Percentiles rank a stretch among this genome's conserved stretches.
These are phyloP conservation scores for Inonotus obliquus DNA, from an alignment of 1,284 basidiomycete species.

Conservation along the genomic window DNA sequence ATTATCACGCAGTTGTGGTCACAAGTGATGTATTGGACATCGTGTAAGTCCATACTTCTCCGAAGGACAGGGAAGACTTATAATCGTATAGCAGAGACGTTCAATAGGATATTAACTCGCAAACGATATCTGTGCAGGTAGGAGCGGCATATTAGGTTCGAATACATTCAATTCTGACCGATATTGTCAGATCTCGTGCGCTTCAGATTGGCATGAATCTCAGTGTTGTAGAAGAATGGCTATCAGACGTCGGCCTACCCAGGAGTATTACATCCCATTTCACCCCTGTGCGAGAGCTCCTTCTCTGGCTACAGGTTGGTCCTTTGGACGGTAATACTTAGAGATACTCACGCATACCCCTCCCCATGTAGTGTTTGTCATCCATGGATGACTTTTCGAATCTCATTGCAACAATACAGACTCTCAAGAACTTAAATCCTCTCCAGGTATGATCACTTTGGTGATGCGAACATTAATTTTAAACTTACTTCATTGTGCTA, in stretches of 20 bases:
- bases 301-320: slow-evolving; percentile 82
- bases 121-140: slow-evolving; percentile 93
- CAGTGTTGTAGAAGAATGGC: slow-evolving; percentile 88
- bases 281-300: slow-evolving; percentile 77
- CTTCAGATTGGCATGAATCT: slow-evolving; percentile 91
- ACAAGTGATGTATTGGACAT: slow-evolving; percentile 91
- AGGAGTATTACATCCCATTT: slow-evolving; percentile 79
- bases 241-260: slow-evolving; percentile 77
- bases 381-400: slow-evolving; percentile 83
- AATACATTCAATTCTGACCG: neutral
- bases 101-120: slow-evolving; percentile 88
- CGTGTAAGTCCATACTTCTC: slow-evolving; percentile 48
- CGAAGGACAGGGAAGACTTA: slow-evolving; percentile 19
- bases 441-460: slow-evolving; percentile 55
- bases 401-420: slow-evolving; percentile 87
- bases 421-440: slow-evolving; percentile 83
- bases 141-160: slow-evolving; percentile 19
- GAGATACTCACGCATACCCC: slow-evolving; percentile 18
- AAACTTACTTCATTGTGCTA: slow-evolving; percentile 25
- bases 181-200: slow-evolving; percentile 64
- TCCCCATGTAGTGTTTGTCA: slow-evolving; percentile 68
- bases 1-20: slow-evolving; percentile 91
- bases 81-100: slow-evolving; percentile 74
- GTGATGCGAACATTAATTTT: neutral
- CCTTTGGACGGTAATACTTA: slow-evolving; percentile 8